These are phyloP conservation scores for Lodderomyces pseudojiufengensis DNA, from an alignment of 1,139 yeast genomes.

Conservation along the genomic window DNA sequence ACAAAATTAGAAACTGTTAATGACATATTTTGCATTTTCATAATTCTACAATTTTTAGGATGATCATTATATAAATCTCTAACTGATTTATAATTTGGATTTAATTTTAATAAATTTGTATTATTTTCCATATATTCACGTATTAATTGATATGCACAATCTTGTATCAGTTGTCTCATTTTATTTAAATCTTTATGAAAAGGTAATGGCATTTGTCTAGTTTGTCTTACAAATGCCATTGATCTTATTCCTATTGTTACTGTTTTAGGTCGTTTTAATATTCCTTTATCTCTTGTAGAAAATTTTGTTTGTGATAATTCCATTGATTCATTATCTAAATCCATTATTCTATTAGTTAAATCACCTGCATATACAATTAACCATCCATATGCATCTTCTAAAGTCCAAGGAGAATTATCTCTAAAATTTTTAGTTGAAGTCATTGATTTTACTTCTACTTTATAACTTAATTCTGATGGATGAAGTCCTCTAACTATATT, in stretches of 20 bases:
- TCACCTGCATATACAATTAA: constrained; percentile 81
- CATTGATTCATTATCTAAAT: constrained; percentile 65
- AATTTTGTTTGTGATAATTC: constrained; percentile 28
- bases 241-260: constrained; percentile 34
- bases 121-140: constrained; percentile 27
- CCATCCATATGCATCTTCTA: constrained; percentile 73
- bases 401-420: constrained; percentile 40
- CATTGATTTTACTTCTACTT: constrained; percentile 79
- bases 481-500: constrained; percentile 64
- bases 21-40: constrained; percentile 49
- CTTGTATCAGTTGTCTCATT: constrained; percentile 27
- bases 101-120: constrained; percentile 22
- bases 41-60: constrained; percentile 28
- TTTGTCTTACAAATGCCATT: constrained; percentile 23
- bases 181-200: constrained; percentile 37
- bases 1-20: constrained; percentile 54
- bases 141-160: constrained; percentile 30
- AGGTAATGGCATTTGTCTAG: constrained; percentile 47
- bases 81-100: constrained; percentile 31
- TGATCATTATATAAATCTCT: constrained; percentile 25
- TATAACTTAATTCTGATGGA: constrained; percentile 48
- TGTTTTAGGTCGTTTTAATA: constrained; percentile 50
- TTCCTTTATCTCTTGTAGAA: constrained; percentile 19
- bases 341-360: constrained; percentile 63
- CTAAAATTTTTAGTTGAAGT: constrained; percentile 79